Evolutionary conservation across 2,329 filamentous ascomycete species (phyloP).

Genomic region (Penicillium thymicola): DNA sequence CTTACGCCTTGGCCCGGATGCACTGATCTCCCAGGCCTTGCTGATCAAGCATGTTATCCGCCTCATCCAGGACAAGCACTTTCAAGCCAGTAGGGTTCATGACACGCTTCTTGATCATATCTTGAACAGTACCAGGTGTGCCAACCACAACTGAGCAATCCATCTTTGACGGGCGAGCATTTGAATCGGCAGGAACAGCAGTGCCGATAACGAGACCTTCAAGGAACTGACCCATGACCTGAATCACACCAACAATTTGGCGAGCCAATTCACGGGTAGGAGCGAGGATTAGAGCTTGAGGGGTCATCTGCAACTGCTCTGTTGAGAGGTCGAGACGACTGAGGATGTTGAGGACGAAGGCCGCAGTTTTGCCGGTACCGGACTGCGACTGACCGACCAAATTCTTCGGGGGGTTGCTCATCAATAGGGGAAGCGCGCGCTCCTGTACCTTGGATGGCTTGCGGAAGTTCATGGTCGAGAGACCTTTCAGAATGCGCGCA

Average conservation of each 20-base stretch:
- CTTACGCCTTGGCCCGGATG: constrained; percentile 78
- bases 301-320: constrained; percentile 53
- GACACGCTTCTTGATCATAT: constrained; percentile 73
- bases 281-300: constrained; percentile 84
- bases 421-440: constrained; percentile 83
- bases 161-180: constrained; percentile 66
- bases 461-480: constrained; percentile 78
- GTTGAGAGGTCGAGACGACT: constrained; percentile 74
- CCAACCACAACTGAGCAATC: constrained; percentile 81
- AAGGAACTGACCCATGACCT: constrained; percentile 80
- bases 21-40: constrained; percentile 95
- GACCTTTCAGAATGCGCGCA: constrained; percentile 68
- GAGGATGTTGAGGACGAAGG: constrained; percentile 89
- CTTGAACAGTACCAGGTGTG: constrained; percentile 89
- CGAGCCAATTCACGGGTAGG: constrained; percentile 87
- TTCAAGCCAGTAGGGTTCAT: constrained; percentile 70
- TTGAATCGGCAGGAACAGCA: constrained; percentile 72
- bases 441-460: constrained; percentile 99
- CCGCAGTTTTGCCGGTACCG: constrained; percentile 95
- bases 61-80: constrained; percentile 89
- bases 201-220: constrained; percentile 71
- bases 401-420: constrained; percentile 81
- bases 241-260: constrained; percentile 85
- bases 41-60: constrained; percentile 97
- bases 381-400: constrained; percentile 99